These are phyloP conservation scores for Verticillium isaacii DNA, from an alignment of 2,329 filamentous ascomycete species.

Conservation along the genomic window DNA sequence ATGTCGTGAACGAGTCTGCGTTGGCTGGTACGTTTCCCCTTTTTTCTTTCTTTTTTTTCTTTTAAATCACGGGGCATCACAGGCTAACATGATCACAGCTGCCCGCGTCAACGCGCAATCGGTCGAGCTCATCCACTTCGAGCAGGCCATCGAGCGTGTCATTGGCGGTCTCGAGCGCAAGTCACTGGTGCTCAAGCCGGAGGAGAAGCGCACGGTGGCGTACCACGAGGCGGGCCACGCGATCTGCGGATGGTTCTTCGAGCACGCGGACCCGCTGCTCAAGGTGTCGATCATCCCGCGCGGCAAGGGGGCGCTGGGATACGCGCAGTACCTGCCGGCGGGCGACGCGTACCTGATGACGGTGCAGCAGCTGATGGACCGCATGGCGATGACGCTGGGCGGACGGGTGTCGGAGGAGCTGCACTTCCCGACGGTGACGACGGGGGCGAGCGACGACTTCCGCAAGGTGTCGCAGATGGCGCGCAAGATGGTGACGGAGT, in stretches of 20 bases:
- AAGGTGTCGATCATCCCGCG: constrained; percentile 99
- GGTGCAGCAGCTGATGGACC: constrained; percentile 92
- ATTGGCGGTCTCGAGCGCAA: constrained; percentile 97
- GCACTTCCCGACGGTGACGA: constrained; percentile 94
- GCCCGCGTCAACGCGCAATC: constrained; percentile 75
- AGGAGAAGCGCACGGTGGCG: constrained; percentile 92
- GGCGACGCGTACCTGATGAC: constrained; percentile 95
- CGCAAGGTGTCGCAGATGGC: constrained; percentile 97
- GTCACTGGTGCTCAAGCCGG: constrained; percentile 84
- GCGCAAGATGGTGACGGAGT: constrained; percentile 97
- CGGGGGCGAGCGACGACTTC: constrained; percentile 93
- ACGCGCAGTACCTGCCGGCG: constrained; percentile 92
- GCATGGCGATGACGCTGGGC: constrained; percentile 98
- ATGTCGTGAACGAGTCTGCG: constrained; percentile 96
- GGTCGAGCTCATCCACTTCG: constrained; percentile 87
- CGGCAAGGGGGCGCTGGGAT: constrained; percentile 87
- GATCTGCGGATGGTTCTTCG: constrained; percentile 97
- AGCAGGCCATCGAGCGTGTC: constrained; percentile 95
- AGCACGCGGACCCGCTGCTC: constrained; percentile 91
- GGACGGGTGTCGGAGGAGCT: constrained; percentile 93
- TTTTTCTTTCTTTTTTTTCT: too few species aligned
- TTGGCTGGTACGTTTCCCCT: constrained; percentile 70
- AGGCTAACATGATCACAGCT: constrained; percentile 53
- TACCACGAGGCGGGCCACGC: constrained; percentile 98
- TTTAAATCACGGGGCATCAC: neutral